phyloP scores from a whole-genome alignment of 2,329 filamentous ascomycete species.

The Paecilomyces niveus region DNA sequence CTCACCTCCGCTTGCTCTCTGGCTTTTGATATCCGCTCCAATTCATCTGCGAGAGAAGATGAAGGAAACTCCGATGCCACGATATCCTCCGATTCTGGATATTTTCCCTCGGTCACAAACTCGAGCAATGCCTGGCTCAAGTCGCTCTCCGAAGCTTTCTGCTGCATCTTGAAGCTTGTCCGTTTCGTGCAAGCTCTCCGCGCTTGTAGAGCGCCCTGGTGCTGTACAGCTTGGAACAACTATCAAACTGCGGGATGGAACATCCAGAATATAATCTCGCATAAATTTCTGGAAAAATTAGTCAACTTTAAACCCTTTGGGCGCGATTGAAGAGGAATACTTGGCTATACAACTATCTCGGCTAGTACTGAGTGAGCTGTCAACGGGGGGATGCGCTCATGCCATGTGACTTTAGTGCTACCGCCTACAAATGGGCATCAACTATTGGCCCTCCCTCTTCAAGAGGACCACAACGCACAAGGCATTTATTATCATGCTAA shows the following conservation, averaged over 20 bases:
- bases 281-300: neutral
- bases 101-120: constrained; percentile 52
- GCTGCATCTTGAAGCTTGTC: constrained; percentile 17
- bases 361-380: constrained; percentile 1
- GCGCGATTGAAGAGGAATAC: neutral
- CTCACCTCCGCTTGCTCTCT: constrained; percentile 48
- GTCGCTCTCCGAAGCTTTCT: constrained; percentile 31
- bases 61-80: constrained; percentile 46
- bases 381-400: constrained; percentile 2
- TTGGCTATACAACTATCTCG: neutral
- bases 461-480: neutral
- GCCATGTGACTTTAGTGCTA: constrained; percentile 24
- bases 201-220: neutral
- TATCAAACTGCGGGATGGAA: neutral
- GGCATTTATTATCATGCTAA: neutral
- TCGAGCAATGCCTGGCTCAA: constrained; percentile 57
- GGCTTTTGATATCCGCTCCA: constrained; percentile 45
- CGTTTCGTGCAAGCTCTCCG: neutral
- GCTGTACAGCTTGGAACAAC: neutral
- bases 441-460: neutral
- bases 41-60: constrained; percentile 42
- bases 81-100: constrained; percentile 51
- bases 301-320: neutral
- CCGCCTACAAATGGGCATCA: constrained; percentile 11
- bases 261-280: neutral